Evolutionary conservation across 805 yeast genomes (phyloP).

Genomic region (Pichia ethanolica): DNA sequence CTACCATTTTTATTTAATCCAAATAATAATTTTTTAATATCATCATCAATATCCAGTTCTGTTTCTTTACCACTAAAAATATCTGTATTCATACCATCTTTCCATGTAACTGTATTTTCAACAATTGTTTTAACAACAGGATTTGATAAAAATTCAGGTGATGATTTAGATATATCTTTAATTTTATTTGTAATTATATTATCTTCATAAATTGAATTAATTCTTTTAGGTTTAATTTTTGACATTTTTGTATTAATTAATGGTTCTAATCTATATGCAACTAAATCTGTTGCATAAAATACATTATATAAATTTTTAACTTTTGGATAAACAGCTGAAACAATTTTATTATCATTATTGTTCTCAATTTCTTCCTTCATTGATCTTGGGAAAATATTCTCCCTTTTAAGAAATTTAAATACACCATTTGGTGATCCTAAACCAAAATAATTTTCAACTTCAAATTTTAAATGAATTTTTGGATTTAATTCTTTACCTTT

Average conservation of each 20-base stretch:
- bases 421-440: conserved; percentile 91
- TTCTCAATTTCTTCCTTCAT: conserved; percentile 8
- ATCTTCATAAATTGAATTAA: conserved; percentile 45
- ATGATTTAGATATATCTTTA: conserved; percentile 7
- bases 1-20: conserved; percentile 65
- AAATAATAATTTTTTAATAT: conserved; percentile 31
- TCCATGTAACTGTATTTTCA: conserved; percentile 4
- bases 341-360: not conserved
- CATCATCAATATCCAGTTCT: conserved; percentile 19
- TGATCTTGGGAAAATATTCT: conserved; percentile 40
- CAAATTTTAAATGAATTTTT: conserved; percentile 47
- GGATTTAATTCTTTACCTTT: conserved; percentile 25
- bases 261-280: conserved; percentile 87
- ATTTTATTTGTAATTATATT: conserved; percentile 35
- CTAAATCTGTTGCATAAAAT: conserved; percentile 88
- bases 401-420: conserved; percentile 64
- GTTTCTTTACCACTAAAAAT: conserved; percentile 8
- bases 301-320: conserved; percentile 69
- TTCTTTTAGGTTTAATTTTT: conserved; percentile 43
- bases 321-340: conserved; percentile 37
- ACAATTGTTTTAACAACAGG: conserved; percentile 13
- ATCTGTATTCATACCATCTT: not conserved
- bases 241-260: conserved; percentile 46
- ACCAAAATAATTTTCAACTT: conserved; percentile 67
- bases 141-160: conserved; percentile 23